Evolutionary conservation across 352 stramenopile genomes (phyloP).

Genomic region (Phytophthora fragariae): DNA sequence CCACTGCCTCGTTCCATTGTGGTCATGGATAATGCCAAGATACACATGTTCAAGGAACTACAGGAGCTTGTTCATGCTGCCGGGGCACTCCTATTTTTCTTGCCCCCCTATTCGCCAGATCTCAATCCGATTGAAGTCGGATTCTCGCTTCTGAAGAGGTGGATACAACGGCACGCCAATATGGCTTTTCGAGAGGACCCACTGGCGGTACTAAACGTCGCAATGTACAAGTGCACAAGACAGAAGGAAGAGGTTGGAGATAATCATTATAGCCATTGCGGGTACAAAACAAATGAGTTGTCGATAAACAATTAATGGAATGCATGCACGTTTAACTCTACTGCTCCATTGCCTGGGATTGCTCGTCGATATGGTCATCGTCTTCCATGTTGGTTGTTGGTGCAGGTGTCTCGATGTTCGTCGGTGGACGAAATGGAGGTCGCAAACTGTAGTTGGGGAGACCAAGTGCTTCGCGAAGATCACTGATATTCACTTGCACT

Average conservation of each 20-base stretch:
- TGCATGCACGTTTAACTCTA: not conserved
- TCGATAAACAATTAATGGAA: slow-evolving; percentile 7
- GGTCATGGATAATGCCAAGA: slow-evolving; percentile 59
- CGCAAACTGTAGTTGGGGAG: slow-evolving; percentile 16
- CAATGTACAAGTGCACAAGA: slow-evolving; percentile 8
- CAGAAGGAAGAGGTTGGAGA: slow-evolving; percentile 9
- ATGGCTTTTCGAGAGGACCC: slow-evolving; percentile 7
- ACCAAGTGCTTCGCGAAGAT: not conserved
- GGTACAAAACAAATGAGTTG: slow-evolving; percentile 14
- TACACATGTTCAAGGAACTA: slow-evolving; percentile 95
- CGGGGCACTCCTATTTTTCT: slow-evolving; percentile 72
- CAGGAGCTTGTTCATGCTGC: slow-evolving; percentile 94
- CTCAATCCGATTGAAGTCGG: slow-evolving; percentile 8
- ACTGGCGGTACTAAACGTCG: not conserved
- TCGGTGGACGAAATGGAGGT: slow-evolving; percentile 10
- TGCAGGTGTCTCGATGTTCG: not conserved
- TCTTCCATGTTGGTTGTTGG: slow-evolving; percentile 10
- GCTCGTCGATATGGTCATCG: slow-evolving; percentile 6
- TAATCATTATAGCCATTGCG: slow-evolving; percentile 18
- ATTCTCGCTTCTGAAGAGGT: slow-evolving; percentile 5
- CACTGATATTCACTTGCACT: slow-evolving; percentile 11
- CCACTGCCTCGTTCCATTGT: slow-evolving; percentile 77
- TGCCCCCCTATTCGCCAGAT: slow-evolving; percentile 21
- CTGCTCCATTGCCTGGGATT: slow-evolving; percentile 8
- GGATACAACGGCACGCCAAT: slow-evolving; percentile 14